Conservation (phyloP, 164 flowering plant genomes). For the Santalum album region DNA sequence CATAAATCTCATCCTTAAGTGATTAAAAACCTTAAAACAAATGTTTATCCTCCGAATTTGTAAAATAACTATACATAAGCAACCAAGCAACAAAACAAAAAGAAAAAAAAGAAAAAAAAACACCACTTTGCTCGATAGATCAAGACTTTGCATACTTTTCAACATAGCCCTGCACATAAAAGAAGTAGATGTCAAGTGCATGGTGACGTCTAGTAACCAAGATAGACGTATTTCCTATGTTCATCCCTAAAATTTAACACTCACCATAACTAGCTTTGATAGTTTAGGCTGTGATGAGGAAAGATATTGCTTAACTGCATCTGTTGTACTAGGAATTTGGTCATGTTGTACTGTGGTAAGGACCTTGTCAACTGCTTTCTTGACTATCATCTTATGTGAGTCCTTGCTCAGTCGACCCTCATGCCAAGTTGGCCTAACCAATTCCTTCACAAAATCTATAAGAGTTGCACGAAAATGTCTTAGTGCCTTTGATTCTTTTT, state of each 20-base stretch:
- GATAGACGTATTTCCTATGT: background rate
- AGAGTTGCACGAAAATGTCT: slow-evolving; percentile 61
- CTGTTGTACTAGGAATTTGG: slow-evolving; percentile 55
- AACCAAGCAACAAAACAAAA: too few species aligned
- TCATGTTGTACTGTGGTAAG: slow-evolving; percentile 44
- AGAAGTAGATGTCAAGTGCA: slow-evolving; percentile 9
- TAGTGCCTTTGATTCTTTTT: slow-evolving; percentile 42
- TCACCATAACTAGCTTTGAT: slow-evolving; percentile 77
- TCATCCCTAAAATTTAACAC: slow-evolving; percentile 6
- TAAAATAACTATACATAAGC: too few species aligned
- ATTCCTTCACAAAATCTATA: slow-evolving; percentile 65
- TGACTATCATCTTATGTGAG: slow-evolving; percentile 72
- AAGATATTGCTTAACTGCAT: slow-evolving; percentile 58
- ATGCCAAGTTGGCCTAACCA: slow-evolving; percentile 79
- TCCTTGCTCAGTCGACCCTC: slow-evolving; percentile 74
- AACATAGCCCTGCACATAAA: slow-evolving; percentile 70
- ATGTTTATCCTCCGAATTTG: too few species aligned
- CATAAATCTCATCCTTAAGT: too few species aligned
- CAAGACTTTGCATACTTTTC: slow-evolving; percentile 54
- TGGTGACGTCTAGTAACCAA: background rate
- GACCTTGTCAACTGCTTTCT: slow-evolving; percentile 81
- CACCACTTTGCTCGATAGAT: slow-evolving; percentile 14
- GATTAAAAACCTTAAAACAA: too few species aligned
- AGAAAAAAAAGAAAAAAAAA: too few species aligned
- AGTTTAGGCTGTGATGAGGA: slow-evolving; percentile 56